These are phyloP conservation scores for Dipteronia dyeriana DNA, from an alignment of 345 rosid genomes.

Conservation along the genomic window DNA sequence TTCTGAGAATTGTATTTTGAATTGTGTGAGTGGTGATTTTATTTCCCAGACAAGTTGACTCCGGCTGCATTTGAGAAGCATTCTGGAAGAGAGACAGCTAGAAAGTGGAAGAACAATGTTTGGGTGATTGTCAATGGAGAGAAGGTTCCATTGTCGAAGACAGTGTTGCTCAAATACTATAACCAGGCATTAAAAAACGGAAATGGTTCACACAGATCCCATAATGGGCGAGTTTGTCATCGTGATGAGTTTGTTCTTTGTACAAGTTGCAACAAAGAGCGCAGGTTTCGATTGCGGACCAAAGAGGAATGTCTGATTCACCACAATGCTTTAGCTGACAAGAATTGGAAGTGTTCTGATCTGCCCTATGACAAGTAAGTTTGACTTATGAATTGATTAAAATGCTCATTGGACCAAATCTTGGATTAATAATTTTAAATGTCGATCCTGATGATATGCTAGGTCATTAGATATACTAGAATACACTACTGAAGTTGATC, in stretches of 20 bases:
- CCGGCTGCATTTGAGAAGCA: constrained; percentile 99
- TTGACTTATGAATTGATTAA: neutral
- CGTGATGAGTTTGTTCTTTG: constrained; percentile 87
- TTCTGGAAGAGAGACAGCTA: constrained; percentile 98
- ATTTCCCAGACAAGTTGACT: constrained; percentile 74
- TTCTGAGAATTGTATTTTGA: constrained; percentile 17
- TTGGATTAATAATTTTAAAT: neutral
- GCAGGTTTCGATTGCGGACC: constrained; percentile 78
- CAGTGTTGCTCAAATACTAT: constrained; percentile 86
- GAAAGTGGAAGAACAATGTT: constrained; percentile 98
- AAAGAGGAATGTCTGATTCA: constrained; percentile 79
- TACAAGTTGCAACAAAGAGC: constrained; percentile 73
- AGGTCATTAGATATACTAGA: neutral
- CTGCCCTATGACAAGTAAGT: constrained; percentile 76
- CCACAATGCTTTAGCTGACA: constrained; percentile 81
- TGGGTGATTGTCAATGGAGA: constrained; percentile 93
- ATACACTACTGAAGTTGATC: neutral
- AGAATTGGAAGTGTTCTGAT: constrained; percentile 82
- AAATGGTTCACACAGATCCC: constrained; percentile 71
- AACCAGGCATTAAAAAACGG: constrained; percentile 65
- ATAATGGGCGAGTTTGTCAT: constrained; percentile 64
- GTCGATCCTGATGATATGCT: neutral
- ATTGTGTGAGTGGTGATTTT: constrained; percentile 28
- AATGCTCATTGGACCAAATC: neutral
- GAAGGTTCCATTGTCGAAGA: constrained; percentile 92